These are phyloP conservation scores for Rhizopus microsporus DNA, from an alignment of 371 early-diverging fungal genomes.

Conservation along the genomic window DNA sequence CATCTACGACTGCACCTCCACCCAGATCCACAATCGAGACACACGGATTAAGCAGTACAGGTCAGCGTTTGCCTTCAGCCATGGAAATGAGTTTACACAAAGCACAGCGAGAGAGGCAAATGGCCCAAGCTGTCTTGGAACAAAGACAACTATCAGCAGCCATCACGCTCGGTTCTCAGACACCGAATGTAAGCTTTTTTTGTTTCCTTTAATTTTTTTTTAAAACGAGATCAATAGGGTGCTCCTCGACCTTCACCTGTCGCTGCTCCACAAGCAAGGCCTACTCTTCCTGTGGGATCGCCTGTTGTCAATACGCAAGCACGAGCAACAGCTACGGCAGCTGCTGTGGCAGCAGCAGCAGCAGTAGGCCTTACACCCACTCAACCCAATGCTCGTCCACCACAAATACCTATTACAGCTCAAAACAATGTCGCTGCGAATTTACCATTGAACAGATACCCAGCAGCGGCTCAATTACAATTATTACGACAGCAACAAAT, in stretches of 20 bases:
- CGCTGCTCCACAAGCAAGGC: slow-evolving; percentile 24
- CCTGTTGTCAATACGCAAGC: slow-evolving; percentile 19
- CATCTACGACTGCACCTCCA: slow-evolving; percentile 17
- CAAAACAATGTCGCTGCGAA: slow-evolving; percentile 25
- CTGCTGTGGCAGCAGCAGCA: slow-evolving; percentile 21
- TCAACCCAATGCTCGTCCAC: slow-evolving; percentile 25
- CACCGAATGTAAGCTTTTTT: slow-evolving; percentile 19
- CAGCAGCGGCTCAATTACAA: slow-evolving; percentile 51
- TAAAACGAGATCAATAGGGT: background rate
- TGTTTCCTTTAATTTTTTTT: no score
- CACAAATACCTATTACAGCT: slow-evolving; percentile 29
- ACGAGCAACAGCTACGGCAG: slow-evolving; percentile 18
- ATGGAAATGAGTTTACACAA: slow-evolving; percentile 74
- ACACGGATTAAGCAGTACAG: slow-evolving; percentile 47
- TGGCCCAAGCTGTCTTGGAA: slow-evolving; percentile 68
- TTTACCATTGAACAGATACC: slow-evolving; percentile 39
- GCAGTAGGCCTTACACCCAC: slow-evolving; percentile 25
- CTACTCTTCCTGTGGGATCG: slow-evolving; percentile 2
- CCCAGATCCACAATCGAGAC: slow-evolving; percentile 52
- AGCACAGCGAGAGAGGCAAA: slow-evolving; percentile 70
- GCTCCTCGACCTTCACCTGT: slow-evolving; percentile 28
- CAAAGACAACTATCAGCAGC: slow-evolving; percentile 65
- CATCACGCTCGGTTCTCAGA: slow-evolving; percentile 26
- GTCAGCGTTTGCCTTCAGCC: slow-evolving; percentile 63
- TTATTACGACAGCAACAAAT: slow-evolving; percentile 53